Percentiles rank a stretch among this genome's conserved stretches.
These are phyloP conservation scores for Annulohypoxylon moriforme DNA, from an alignment of 495 filamentous ascomycete species.

Conservation along the genomic window DNA sequence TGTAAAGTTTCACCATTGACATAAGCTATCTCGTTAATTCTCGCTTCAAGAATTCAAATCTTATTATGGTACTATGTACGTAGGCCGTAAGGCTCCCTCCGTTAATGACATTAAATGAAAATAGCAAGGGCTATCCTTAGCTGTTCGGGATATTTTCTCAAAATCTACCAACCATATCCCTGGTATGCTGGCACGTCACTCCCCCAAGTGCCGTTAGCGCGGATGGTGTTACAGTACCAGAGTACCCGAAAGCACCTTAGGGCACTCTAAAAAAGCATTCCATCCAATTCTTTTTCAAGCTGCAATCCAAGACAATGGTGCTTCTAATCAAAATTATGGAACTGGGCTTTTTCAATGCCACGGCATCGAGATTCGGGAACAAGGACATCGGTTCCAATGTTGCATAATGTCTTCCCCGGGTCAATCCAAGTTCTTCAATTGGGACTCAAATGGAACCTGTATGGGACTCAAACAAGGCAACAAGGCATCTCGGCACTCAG, in stretches of 20 bases:
- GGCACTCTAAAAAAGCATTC: conserved; percentile 27
- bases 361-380: conserved; percentile 20
- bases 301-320: conserved; percentile 27
- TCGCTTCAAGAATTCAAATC: neutral
- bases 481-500: conserved; percentile 15
- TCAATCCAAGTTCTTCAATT: conserved; percentile 26
- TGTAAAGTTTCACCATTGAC: conserved; percentile 31
- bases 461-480: neutral
- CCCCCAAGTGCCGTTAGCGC: conserved; percentile 42
- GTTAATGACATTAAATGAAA: neutral
- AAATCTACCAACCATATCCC: conserved; percentile 38
- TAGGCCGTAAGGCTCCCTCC: conserved; percentile 1
- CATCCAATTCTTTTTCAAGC: conserved; percentile 29
- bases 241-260: neutral
- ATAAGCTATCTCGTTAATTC: conserved; percentile 12
- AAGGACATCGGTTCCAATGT: conserved; percentile 33
- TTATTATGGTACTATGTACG: neutral
- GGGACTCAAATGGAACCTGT: neutral
- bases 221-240: conserved; percentile 32
- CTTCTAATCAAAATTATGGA: conserved; percentile 15
- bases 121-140: conserved; percentile 11
- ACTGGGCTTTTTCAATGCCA: conserved; percentile 30
- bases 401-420: conserved; percentile 30
- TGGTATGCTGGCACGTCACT: conserved; percentile 23
- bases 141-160: conserved; percentile 25